Conservation (phyloP, 2,329 filamentous ascomycete genomes). For the Hymenoscyphus occultus region DNA sequence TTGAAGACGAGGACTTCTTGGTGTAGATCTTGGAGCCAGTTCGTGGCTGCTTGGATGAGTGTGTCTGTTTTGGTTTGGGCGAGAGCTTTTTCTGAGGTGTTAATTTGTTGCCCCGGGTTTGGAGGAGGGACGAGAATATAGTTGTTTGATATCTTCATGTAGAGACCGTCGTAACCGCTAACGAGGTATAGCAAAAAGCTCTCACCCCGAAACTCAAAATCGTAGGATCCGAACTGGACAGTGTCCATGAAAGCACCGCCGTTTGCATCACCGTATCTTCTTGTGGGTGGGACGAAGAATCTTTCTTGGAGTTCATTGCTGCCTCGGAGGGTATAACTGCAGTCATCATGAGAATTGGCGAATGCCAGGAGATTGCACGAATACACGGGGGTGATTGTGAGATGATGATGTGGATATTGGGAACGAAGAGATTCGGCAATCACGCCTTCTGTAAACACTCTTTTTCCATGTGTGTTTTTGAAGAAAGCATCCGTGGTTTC, state of each 20-base stretch:
- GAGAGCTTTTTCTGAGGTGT: constrained; percentile 14
- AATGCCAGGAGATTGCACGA: constrained; percentile 24
- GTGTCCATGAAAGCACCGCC: constrained; percentile 23
- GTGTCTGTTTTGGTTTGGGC: constrained; percentile 42
- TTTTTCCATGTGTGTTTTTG: constrained; percentile 23
- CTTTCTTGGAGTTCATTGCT: constrained; percentile 20
- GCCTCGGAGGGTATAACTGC: constrained; percentile 18
- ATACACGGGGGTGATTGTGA: constrained; percentile 20
- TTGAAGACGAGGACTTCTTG: constrained; percentile 67
- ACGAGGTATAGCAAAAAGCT: constrained; percentile 29
- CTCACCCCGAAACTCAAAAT: constrained; percentile 26
- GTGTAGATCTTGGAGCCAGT: constrained; percentile 56
- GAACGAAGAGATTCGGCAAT: constrained; percentile 24
- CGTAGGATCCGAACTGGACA: constrained; percentile 27
- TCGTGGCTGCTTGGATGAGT: constrained; percentile 53
- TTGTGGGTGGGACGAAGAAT: constrained; percentile 26
- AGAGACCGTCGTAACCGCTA: constrained; percentile 22
- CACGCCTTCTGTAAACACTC: constrained; percentile 25
- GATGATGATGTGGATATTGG: constrained; percentile 28
- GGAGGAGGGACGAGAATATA: constrained; percentile 25
- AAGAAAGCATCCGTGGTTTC: constrained; percentile 23
- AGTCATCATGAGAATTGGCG: constrained; percentile 24
- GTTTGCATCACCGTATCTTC: constrained; percentile 29
- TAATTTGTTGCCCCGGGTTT: constrained; percentile 14
- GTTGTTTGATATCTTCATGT: constrained; percentile 15